Evolutionary conservation across 2,329 filamentous ascomycete species (phyloP).

Genomic region (Colletotrichum truncatum): DNA sequence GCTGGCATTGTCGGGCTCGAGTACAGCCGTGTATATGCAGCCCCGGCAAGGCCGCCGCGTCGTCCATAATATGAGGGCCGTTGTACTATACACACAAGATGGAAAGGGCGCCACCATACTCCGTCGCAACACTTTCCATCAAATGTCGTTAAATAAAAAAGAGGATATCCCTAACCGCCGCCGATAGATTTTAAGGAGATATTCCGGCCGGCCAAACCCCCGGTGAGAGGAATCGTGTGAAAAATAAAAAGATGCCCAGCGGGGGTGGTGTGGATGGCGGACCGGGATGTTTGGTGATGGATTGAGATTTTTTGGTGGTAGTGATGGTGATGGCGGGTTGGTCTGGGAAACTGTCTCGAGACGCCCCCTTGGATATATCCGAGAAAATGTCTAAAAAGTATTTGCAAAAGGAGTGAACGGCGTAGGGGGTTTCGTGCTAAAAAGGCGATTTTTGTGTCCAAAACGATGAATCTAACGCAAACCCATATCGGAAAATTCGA

Average conservation of each 20-base stretch:
- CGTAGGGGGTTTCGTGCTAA: conserved; percentile 38
- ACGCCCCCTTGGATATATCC: conserved; percentile 23
- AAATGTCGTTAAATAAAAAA: conserved; percentile 19
- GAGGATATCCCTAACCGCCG: conserved; percentile 3
- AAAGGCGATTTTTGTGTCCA: conserved; percentile 36
- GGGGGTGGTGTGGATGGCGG: background rate
- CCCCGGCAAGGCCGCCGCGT: background rate
- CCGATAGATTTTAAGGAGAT: background rate
- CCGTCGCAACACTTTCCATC: conserved; percentile 25
- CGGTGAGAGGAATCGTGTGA: background rate
- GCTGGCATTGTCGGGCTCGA: too few relatives aligned
- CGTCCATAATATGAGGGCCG: conserved; percentile 24
- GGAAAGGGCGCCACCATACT: conserved; percentile 19
- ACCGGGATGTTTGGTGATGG: background rate
- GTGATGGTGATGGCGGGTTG: background rate
- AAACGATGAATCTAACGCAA: conserved; percentile 34
- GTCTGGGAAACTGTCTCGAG: conserved; percentile 7
- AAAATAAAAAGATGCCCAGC: conserved; percentile 13
- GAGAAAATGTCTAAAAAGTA: conserved; percentile 14
- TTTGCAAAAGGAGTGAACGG: conserved; percentile 49
- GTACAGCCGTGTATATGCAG: background rate
- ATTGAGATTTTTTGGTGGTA: background rate
- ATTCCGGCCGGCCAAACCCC: conserved; percentile 8
- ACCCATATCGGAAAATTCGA: conserved; percentile 31
- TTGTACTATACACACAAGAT: conserved; percentile 30